Evolutionary conservation across 306 rosid genomes (phyloP), one percentile per base, ranked within the genome.

Genomic region (Cucumis cinereus): DNA sequence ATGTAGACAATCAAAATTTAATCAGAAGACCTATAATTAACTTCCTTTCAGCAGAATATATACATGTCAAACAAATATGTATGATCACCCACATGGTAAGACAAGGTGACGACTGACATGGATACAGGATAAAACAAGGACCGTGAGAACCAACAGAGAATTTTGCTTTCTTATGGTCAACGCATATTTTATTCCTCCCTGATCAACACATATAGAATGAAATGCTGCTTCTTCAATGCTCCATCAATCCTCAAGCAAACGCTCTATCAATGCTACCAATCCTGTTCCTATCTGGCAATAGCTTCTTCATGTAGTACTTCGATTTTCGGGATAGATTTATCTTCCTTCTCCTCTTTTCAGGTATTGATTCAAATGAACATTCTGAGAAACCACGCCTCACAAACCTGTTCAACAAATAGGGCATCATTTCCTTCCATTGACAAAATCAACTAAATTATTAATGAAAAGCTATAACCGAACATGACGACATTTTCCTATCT

Each of bases 381-480:
- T 90, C 97, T 66, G 93, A 89, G 74, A 95, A 95, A 50, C 99
- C 99, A 3, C 98, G 96, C 82, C 97, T 89, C 82, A 90, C 96
- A 81, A 95, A 95, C 99, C 99, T 95, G 91, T 47, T 79, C 50
- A 10, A 20, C 45, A 61, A 56, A 28, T 33, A 33, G 23, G 63
- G 40, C 23, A 6, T 56, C 62, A 69, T 28, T 77, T 73, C 56
- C 70, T 63, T 70, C 73, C 73, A 41, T 41, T 1, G 3, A 22
- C 41, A 68, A 33, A 53, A 68, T 43, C 54, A 43, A 77, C 49
- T 54, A 74, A 55, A 55, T 35, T 43, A 22, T 43, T 0, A 36
- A 9, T 19, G 26, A 10, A 36, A 36, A 40, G 6, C 49, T n/a
- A 40, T 41, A 41, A 43, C 16, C 30, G 49, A 63, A 63, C 73